phyloP scores from a whole-genome alignment of 2,329 filamentous ascomycete species.

The Leptographium radiaticola region DNA sequence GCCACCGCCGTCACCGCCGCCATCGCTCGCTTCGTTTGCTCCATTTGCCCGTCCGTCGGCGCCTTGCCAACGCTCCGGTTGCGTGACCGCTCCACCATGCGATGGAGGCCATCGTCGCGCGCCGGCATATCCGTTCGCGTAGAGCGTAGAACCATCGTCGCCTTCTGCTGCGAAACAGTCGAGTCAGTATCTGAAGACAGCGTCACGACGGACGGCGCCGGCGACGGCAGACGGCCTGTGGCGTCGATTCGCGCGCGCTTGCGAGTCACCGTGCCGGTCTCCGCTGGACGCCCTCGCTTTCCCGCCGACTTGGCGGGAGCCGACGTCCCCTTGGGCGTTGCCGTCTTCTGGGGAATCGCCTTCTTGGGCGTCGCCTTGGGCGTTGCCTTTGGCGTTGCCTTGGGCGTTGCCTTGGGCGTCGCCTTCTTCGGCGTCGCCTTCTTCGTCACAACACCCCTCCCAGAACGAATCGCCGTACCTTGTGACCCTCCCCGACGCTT shows the following conservation, averaged over 20 bases:
- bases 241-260: not conserved
- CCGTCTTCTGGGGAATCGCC: not conserved
- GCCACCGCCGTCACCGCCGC: not conserved
- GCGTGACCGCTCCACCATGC: not conserved
- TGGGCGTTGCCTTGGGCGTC: not conserved
- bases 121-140: not conserved
- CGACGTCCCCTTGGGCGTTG: not conserved
- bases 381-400: not conserved
- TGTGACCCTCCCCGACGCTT: not conserved
- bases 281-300: too few species aligned
- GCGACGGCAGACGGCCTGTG: not conserved
- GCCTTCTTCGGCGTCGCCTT: not conserved
- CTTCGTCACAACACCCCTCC: not conserved
- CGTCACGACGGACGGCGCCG: not conserved
- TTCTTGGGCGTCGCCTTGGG: not conserved
- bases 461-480: not conserved
- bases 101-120: not conserved
- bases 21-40: not conserved
- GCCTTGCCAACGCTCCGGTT: not conserved
- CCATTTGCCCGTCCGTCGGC: not conserved
- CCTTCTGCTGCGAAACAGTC: not conserved
- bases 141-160: not conserved
- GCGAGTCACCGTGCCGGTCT: too few species aligned
- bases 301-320: too few species aligned
- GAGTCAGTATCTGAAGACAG: not conserved